Percentiles rank a stretch among this genome's conserved stretches.
Evolutionary conservation across 176 grass and related monocot species (phyloP).

Genomic region (Oryza longistaminata): DNA sequence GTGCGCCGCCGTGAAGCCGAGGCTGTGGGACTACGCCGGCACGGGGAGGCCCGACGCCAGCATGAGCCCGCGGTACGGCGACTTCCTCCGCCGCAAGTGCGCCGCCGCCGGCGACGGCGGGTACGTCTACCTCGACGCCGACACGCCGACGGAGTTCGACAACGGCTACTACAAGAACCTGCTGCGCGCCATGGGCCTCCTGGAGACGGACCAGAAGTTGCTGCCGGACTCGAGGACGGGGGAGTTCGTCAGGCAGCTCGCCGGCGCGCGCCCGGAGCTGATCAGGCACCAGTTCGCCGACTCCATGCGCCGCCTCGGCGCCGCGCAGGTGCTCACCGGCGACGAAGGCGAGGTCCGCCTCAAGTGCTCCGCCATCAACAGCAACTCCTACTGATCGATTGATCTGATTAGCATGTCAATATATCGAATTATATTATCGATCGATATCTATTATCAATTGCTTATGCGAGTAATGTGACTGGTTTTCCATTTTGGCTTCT

Average conservation of each 20-base stretch:
- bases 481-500: background rate
- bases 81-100: constrained; percentile 73
- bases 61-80: constrained; percentile 40
- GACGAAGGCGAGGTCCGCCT: constrained; percentile 70
- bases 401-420: background rate
- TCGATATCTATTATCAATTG: background rate
- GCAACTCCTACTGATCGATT: background rate
- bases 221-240: constrained; percentile 59
- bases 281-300: constrained; percentile 61
- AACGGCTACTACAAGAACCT: constrained; percentile 67
- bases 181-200: constrained; percentile 55
- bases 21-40: constrained; percentile 47
- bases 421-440: background rate
- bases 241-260: constrained; percentile 34
- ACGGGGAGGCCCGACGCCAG: background rate
- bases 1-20: constrained; percentile 55
- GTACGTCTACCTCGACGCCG: constrained; percentile 65
- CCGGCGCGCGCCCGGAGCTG: background rate
- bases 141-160: constrained; percentile 72
- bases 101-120: constrained; percentile 15
- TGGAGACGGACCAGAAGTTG: constrained; percentile 60
- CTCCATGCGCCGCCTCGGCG: constrained; percentile 70
- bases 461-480: background rate
- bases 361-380: constrained; percentile 72
- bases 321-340: constrained; percentile 61